Evolutionary conservation across 768 basidiomycete genomes (phyloP).

Genomic region (Lactarius hengduanensis): DNA sequence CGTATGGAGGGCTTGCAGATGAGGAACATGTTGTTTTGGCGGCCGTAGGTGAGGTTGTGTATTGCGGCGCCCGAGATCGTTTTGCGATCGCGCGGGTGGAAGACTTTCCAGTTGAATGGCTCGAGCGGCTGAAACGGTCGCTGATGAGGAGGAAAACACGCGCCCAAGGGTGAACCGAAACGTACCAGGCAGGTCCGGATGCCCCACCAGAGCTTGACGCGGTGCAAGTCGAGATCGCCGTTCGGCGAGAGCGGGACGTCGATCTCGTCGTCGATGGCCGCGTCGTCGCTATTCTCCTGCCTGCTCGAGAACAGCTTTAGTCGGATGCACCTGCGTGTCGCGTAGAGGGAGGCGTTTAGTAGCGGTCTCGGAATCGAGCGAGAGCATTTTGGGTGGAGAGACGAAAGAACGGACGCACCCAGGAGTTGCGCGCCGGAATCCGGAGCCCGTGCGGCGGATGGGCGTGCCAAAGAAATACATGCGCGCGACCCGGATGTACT

Average conservation of each 20-base stretch:
- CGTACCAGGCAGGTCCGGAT: conserved; percentile 17
- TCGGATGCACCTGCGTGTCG: conserved; percentile 23
- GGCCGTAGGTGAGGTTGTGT: conserved; percentile 21
- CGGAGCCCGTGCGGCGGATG: conserved; percentile 18
- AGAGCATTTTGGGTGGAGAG: not conserved
- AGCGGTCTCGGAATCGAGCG: not conserved
- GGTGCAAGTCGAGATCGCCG: conserved; percentile 25
- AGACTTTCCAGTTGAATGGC: conserved; percentile 24
- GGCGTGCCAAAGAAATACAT: conserved; percentile 27
- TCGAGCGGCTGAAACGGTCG: conserved; percentile 15
- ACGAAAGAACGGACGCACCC: conserved; percentile 13
- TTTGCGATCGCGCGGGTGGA: conserved; percentile 8
- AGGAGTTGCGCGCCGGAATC: conserved; percentile 10
- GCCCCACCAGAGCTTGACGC: conserved; percentile 27
- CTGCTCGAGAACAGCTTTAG: conserved; percentile 20
- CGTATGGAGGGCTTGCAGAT: not conserved
- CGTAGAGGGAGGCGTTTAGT: not conserved
- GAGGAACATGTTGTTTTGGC: conserved; percentile 10
- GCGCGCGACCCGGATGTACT: conserved; percentile 21
- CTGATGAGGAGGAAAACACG: too few species aligned
- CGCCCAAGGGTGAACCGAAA: not conserved
- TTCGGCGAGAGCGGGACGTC: conserved; percentile 25
- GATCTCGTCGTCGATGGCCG: conserved; percentile 22
- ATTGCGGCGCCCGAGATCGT: conserved; percentile 20
- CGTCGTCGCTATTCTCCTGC: not conserved